Base-by-base conservation (phyloP, 108 stramenopile species). In the Nitzschia sp. region DNA sequence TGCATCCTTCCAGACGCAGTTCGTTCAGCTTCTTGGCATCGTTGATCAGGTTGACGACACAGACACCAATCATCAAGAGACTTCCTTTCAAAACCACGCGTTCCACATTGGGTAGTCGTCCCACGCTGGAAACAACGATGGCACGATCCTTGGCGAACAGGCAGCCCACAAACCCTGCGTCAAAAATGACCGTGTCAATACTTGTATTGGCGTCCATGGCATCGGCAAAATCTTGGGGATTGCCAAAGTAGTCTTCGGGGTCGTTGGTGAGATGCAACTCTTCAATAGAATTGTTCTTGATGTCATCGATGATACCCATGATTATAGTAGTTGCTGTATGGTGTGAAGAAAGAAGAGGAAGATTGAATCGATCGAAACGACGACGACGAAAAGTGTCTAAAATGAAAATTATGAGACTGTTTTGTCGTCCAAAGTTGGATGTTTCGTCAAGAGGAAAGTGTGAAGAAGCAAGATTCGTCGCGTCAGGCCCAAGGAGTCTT, bases 141-240 rank as follows among this genome's bases (percentile, higher is more conserved):
- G 55, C 55, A 29, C 55, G 55, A 32, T 57, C 55, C 27, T 29
- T n/a, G 11, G 13, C 55, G 15, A 17, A 13, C 11, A 8, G 13
- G 21, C 55, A 57, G 3, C 5, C 28, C 6, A 57, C 26, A 29
- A 57, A 57, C 5, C 29, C 55, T 13, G 4, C n/a, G 55, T 57
- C 55, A n/a, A 57, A 57, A 57, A 57, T 30, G 55, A 57, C 28
- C 27, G 28, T 29, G 11, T 57, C n/a, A n/a, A 57, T 57, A n/a
- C 55, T 57, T 13, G 55, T 57, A n/a, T 57, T 57, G 15, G 22
- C 23, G 6, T 29, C n/a, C 55, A 57, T 57, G 15, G 55, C 55
- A 5, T 57, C 55, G 11, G 5, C 55, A 22, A 57, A 57, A 4
- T 29, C 13, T 25, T 25, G 11, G 27, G 31, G 3, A 5, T 25